Conservation (phyloP, 2,329 filamentous ascomycete genomes). For the Alternaria novae-zelandiae region DNA sequence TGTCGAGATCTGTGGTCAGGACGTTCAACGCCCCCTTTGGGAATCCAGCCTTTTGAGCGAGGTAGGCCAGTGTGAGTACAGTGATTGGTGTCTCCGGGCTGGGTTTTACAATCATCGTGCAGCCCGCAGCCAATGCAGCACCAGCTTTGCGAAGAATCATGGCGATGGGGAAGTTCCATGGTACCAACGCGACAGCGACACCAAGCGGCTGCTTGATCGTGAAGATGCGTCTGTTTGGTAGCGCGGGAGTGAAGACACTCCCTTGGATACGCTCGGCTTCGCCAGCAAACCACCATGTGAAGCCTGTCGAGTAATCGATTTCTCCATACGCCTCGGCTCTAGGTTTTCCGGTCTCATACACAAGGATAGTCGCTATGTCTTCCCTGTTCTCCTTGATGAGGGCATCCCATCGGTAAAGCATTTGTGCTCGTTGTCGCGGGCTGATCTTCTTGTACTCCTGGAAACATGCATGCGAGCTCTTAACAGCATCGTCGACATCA, state of each 20-base stretch:
- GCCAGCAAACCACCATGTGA: slow-evolving; percentile 65
- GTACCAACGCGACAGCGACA: slow-evolving; percentile 70
- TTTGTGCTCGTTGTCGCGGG: slow-evolving; percentile 66
- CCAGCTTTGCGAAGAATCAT: slow-evolving; percentile 72
- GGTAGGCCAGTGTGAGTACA: slow-evolving; percentile 46
- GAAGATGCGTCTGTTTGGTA: slow-evolving; percentile 69
- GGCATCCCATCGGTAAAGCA: slow-evolving; percentile 69
- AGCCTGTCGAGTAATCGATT: slow-evolving; percentile 60
- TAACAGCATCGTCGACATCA: slow-evolving; percentile 67
- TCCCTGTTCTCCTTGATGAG: slow-evolving; percentile 68
- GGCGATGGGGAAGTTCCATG: slow-evolving; percentile 75
- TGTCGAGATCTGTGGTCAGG: slow-evolving; percentile 64
- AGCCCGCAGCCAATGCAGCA: slow-evolving; percentile 73
- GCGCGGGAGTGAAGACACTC: slow-evolving; percentile 63
- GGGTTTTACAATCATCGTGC: slow-evolving; percentile 69
- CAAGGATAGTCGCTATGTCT: slow-evolving; percentile 68
- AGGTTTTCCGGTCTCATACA: slow-evolving; percentile 65
- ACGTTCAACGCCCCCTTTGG: slow-evolving; percentile 67
- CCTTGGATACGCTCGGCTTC: slow-evolving; percentile 70
- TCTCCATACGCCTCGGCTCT: slow-evolving; percentile 60
- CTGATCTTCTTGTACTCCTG: slow-evolving; percentile 65
- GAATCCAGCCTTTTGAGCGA: slow-evolving; percentile 53
- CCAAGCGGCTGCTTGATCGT: slow-evolving; percentile 78
- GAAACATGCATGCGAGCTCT: slow-evolving; percentile 67
- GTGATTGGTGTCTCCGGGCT: slow-evolving; percentile 52